Evolutionary conservation across 2,329 filamentous ascomycete species (phyloP).

Genomic region (Penicillium corylophilum): DNA sequence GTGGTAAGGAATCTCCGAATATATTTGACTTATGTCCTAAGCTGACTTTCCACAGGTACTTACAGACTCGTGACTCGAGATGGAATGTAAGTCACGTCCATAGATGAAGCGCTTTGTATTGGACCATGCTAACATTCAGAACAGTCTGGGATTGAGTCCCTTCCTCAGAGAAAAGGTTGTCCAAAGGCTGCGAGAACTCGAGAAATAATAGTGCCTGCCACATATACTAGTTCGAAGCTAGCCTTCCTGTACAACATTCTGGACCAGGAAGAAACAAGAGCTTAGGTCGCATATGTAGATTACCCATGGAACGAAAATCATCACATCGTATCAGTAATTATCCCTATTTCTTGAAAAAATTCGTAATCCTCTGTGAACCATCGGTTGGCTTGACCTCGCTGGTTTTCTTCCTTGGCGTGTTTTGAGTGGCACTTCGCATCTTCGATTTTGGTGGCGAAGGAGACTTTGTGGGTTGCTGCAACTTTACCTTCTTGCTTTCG

Average conservation of each 20-base stretch:
- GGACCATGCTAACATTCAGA: slow-evolving; percentile 19
- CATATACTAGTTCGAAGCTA: background rate
- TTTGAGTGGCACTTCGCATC: slow-evolving; percentile 58
- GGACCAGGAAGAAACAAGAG: too few species aligned
- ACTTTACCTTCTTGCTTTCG: slow-evolving; percentile 27
- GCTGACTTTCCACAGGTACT: slow-evolving; percentile 44
- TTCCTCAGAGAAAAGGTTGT: slow-evolving; percentile 53
- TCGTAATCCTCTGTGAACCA: slow-evolving; percentile 55
- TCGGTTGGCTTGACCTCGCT: slow-evolving; percentile 43
- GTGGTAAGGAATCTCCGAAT: slow-evolving; percentile 41
- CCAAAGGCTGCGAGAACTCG: slow-evolving; percentile 44
- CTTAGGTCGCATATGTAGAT: too few species aligned
- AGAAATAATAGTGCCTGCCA: slow-evolving; percentile 15
- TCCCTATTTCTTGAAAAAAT: slow-evolving; percentile 46
- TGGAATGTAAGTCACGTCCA: slow-evolving; percentile 52
- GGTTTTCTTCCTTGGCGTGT: slow-evolving; percentile 49
- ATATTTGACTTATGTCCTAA: background rate
- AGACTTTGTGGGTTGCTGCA: slow-evolving; percentile 9
- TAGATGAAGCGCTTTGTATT: background rate
- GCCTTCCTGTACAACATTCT: background rate
- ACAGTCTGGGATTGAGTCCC: slow-evolving; percentile 48
- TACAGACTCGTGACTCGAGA: slow-evolving; percentile 61
- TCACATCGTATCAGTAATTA: background rate
- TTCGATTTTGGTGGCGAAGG: slow-evolving; percentile 49
- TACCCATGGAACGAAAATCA: background rate